Conservation (phyloP, 495 filamentous ascomycete genomes). For the Rostrohypoxylon terebratum region DNA sequence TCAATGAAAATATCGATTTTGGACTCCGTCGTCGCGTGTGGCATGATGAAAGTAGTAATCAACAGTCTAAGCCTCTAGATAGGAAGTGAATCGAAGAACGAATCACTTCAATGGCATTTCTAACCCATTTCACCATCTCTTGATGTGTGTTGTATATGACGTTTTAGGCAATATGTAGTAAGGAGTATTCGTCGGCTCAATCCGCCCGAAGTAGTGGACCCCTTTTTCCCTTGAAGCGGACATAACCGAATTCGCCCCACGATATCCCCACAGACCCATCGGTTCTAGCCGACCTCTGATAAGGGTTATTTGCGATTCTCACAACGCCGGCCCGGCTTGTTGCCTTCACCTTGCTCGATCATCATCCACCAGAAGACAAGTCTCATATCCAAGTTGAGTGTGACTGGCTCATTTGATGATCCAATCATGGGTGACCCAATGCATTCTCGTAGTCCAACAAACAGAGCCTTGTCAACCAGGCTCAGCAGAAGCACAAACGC, state of each 20-base stretch:
- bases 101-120: background rate
- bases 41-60: constrained; percentile 13
- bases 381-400: background rate
- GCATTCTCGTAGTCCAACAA: constrained; percentile 27
- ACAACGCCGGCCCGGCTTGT: background rate
- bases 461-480: constrained; percentile 18
- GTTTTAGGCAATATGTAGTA: background rate
- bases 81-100: background rate
- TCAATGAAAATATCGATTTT: constrained; percentile 41
- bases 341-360: background rate
- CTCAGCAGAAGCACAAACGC: constrained; percentile 35
- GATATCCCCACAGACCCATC: background rate
- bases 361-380: background rate
- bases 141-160: background rate
- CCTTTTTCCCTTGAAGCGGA: background rate
- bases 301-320: background rate
- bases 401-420: background rate
- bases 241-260: background rate
- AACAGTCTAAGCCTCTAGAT: background rate
- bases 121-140: background rate
- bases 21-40: constrained; percentile 22
- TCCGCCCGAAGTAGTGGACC: background rate
- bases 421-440: constrained; percentile 26
- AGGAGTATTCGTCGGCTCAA: background rate
- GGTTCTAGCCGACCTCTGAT: constrained; percentile 1